Percentiles rank a stretch among this genome's conserved stretches.
Evolutionary conservation across 2,329 filamentous ascomycete genomes (phyloP).

Genomic region (Colletotrichum sublineola): DNA sequence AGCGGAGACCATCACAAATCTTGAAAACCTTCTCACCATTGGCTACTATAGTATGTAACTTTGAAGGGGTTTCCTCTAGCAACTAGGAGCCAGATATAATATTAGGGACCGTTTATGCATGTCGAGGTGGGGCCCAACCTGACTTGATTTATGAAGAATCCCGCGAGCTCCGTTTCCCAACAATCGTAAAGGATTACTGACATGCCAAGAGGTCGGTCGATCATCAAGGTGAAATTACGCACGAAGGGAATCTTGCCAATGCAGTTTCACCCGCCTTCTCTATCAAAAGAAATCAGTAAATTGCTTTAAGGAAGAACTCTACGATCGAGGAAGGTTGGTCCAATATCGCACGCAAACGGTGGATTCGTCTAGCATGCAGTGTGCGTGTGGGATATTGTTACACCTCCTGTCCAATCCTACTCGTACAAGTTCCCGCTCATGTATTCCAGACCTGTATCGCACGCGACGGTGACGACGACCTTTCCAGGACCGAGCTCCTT

Average conservation of each 20-base stretch:
- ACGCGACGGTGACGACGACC: slow-evolving; percentile 34
- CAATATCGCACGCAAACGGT: too few species aligned
- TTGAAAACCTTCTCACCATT: neutral
- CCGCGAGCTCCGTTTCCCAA: neutral
- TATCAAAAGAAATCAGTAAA: too few species aligned
- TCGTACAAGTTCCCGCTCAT: slow-evolving; percentile 12
- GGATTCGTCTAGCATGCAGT: too few species aligned
- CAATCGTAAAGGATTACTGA: neutral
- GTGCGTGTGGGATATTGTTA: neutral
- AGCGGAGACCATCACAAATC: neutral
- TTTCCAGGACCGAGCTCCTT: slow-evolving; percentile 33
- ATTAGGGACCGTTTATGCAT: neutral
- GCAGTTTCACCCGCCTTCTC: accelerated
- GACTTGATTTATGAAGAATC: neutral
- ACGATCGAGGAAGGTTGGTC: too few species aligned
- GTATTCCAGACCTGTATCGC: slow-evolving; percentile 36
- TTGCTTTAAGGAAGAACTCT: too few species aligned
- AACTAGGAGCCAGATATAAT: neutral
- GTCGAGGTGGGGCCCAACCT: neutral
- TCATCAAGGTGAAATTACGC: neutral
- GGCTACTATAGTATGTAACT: neutral
- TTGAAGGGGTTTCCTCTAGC: neutral
- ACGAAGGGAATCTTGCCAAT: neutral
- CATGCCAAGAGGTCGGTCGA: neutral
- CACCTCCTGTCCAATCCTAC: neutral